Evolutionary conservation across 1,284 basidiomycete genomes (phyloP), one percentile per base, ranked within the genome.

Genomic region (Tetrapyrgos nigripes): DNA sequence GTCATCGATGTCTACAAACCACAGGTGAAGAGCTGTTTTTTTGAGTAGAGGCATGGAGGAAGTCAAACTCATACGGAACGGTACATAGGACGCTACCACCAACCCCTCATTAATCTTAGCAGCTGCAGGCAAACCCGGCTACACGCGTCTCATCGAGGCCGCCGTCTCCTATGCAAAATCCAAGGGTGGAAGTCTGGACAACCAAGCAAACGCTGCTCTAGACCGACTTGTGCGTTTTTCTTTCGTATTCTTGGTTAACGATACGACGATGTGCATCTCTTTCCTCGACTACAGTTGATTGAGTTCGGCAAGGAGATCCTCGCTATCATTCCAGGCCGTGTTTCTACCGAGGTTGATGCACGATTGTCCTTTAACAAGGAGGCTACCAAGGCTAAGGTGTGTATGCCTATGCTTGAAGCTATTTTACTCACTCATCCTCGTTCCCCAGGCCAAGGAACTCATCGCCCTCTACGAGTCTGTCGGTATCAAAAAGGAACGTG

Each of bases 341-440:
- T 99, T 66, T 99, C 97, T 52, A 99, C 97, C 65, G 97, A 99
- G 79, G 96, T 99, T 67, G 97, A 99, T 76, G 97, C 97, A 60
- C 89, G 92, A 66, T 88, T 98, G 64, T 98, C 97, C 63, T 98
- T 97, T 79, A 92, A 98, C 83, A 97, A 94, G 80, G 88, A 92
- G 76, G 93, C 74, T 37, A 97, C 95, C 68, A 96, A 95, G 77
- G 85, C 84, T 64, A 97, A 97, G 88, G 88, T 83, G 62, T 58
- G 64, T 60, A 17, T 1, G 11, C 11, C 24, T 35, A 47, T 58
- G 35, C 13, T 11, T 33, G 23, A n/a, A 53, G 33, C 8, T 33
- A 14, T 21, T 48, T 2, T 50, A 26, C 4, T 28, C 17, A 21
- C 14, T 28, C 13, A 53, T n/a, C 24, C 10, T 29, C 40, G 43